Evolutionary conservation across 2,329 filamentous ascomycete genomes (phyloP), one percentile per base, ranked within the genome.

Genomic region (Fusarium caatingaense): DNA sequence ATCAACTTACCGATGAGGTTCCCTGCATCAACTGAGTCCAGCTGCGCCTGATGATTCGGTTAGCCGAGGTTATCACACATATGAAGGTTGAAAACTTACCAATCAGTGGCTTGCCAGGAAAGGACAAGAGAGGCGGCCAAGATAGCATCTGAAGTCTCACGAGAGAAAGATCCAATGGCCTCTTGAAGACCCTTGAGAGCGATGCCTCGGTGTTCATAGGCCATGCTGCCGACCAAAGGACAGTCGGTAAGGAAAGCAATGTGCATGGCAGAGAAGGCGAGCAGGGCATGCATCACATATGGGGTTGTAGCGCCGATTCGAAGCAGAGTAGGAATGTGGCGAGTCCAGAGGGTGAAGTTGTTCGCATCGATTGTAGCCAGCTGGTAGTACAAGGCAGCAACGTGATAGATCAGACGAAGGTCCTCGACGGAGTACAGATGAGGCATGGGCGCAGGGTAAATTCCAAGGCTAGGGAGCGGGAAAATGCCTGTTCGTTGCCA

Each of bases 71-170:
- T 28, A 45, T 37, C 41, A 47, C 13, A 28, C 45, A 42, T 37
- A 18, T 34, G 34, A 27, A 37, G 59, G 40, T n/a, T 23, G 37
- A 50, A 23, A 27, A 60, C 91, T 85, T 87, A 97, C 95, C 94
- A 98, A 83, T 98, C 95, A 64, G 91, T 96, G 59, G 93, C 93
- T 83, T 98, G 95, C 94, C 96, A 98, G 40, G 94, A 97, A 51
- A 99, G 87, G 49, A 98, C 88, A 46, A 98, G 89, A 27, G 95
- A 98, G 32, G 94, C 93, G 27, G 94, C 95, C 57, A 99, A 87
- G 67, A 98, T 91, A 45, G 94, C 94, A 81, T 99, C 95, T 3
- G 93, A 95, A 66, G 94, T 97, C 55, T 92, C 89, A 74, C 89
- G 90, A 4, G 92, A 97, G 80, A 98, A 98, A 21, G 87, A 87